Evolutionary conservation across 441 rosid genomes (phyloP).

Genomic region (Euphorbia corollata): DNA sequence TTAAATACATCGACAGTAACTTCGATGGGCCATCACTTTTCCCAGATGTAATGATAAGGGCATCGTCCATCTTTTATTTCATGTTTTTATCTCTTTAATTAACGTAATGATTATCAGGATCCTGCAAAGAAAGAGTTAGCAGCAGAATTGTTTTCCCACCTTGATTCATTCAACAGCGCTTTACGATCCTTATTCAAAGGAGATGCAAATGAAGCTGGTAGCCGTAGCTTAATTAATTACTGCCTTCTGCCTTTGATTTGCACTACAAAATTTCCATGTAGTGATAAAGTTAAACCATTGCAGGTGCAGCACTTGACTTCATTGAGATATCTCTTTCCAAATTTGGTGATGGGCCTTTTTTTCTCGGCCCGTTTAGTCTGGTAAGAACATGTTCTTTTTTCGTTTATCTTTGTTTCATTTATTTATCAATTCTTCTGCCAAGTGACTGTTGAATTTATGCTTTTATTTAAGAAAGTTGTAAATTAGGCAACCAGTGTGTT

Average conservation of each 20-base stretch:
- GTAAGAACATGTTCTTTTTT: constrained; percentile 21
- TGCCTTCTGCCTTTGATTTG: constrained; percentile 12
- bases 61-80: constrained; percentile 9
- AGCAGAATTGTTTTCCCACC: constrained; percentile 53
- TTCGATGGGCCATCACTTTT: constrained; percentile 71
- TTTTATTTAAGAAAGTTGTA: background rate
- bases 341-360: constrained; percentile 58
- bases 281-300: constrained; percentile 1
- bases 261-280: background rate
- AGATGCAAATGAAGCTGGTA: constrained; percentile 47
- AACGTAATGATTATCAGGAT: constrained; percentile 34
- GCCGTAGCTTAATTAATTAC: constrained; percentile 22
- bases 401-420: background rate
- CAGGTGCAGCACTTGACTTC: constrained; percentile 59
- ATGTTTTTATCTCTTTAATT: background rate
- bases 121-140: constrained; percentile 54
- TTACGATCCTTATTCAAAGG: constrained; percentile 44
- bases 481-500: too few relatives aligned
- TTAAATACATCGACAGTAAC: constrained; percentile 60
- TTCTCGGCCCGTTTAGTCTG: constrained; percentile 66
- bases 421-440: background rate
- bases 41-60: constrained; percentile 46
- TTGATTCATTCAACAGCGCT: constrained; percentile 43
- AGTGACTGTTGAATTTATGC: background rate
- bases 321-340: constrained; percentile 59